Evolutionary conservation across 208 protist genomes (phyloP).

Genomic region (Leptomonas pyrrhocoris): DNA sequence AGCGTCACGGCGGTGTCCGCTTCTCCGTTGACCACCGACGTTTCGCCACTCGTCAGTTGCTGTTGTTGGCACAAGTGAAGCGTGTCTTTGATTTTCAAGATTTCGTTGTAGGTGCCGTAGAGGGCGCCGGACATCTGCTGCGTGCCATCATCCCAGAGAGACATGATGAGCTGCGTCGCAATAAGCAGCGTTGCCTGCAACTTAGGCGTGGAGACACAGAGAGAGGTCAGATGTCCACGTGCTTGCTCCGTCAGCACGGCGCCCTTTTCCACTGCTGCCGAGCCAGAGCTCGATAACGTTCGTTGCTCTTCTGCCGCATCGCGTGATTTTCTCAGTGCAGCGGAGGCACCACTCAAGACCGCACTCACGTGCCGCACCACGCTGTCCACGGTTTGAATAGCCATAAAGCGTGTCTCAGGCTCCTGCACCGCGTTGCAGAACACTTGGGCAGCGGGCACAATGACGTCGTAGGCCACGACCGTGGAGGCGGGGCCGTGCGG

Average conservation of each 20-base stretch:
- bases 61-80: slow-evolving; percentile 7
- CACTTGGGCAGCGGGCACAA: slow-evolving; percentile 58
- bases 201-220: slow-evolving; percentile 44
- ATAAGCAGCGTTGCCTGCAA: slow-evolving; percentile 46
- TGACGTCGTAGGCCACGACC: slow-evolving; percentile 57
- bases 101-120: slow-evolving; percentile 78
- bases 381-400: slow-evolving; percentile 87
- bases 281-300: neutral
- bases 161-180: slow-evolving; percentile 82
- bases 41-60: neutral
- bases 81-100: slow-evolving; percentile 29
- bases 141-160: slow-evolving; percentile 89
- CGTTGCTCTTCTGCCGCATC: neutral
- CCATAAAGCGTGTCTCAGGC: slow-evolving; percentile 90
- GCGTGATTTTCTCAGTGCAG: slow-evolving; percentile 5
- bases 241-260: neutral
- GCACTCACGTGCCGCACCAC: slow-evolving; percentile 77
- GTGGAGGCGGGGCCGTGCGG: slow-evolving; percentile 8
- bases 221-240: slow-evolving; percentile 13
- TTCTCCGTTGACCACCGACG: neutral
- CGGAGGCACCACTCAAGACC: slow-evolving; percentile 37
- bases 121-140: slow-evolving; percentile 84
- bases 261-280: slow-evolving; percentile 3
- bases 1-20: slow-evolving; percentile 36
- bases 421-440: slow-evolving; percentile 65